Evolutionary conservation across 495 filamentous ascomycete genomes (phyloP).

Genomic region (Penicillium antarcticum): DNA sequence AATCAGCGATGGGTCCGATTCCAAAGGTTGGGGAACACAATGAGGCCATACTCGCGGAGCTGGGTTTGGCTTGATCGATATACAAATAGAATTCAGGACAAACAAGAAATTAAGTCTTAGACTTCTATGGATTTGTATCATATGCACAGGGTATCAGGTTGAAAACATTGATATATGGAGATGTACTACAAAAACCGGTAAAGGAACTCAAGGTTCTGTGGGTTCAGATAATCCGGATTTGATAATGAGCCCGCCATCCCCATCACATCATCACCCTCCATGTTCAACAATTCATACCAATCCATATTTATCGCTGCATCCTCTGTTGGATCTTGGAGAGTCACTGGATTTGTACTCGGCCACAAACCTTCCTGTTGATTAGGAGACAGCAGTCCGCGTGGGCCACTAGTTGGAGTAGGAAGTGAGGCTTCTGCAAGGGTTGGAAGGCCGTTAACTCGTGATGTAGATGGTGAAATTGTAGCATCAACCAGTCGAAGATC

Average conservation of each 20-base stretch:
- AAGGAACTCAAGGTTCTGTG: constrained; percentile 39
- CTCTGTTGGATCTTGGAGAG: not conserved
- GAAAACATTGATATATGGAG: not conserved
- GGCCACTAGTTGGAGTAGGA: not conserved
- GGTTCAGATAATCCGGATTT: constrained; percentile 33
- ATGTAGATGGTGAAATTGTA: constrained; percentile 3
- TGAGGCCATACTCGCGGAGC: constrained; percentile 30
- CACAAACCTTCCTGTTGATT: not conserved
- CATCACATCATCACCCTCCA: constrained; percentile 33
- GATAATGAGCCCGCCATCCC: constrained; percentile 29
- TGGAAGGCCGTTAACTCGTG: not conserved
- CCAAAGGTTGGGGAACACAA: constrained; percentile 44
- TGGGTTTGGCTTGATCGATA: constrained; percentile 16
- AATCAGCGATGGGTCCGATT: constrained; percentile 26
- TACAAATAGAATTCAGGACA: not conserved
- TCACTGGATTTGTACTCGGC: not conserved
- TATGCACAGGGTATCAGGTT: not conserved
- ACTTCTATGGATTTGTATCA: not conserved
- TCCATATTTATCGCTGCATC: constrained; percentile 26
- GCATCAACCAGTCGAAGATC: constrained; percentile 29
- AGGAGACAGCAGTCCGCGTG: not conserved
- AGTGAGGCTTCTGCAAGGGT: not conserved
- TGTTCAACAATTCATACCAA: constrained; percentile 36
- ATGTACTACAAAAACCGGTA: constrained; percentile 33
- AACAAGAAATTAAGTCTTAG: not conserved